Evolutionary conservation across 495 filamentous ascomycete species (phyloP), one percentile per base, ranked within the genome.

Genomic region (Penicillium coffeae): DNA sequence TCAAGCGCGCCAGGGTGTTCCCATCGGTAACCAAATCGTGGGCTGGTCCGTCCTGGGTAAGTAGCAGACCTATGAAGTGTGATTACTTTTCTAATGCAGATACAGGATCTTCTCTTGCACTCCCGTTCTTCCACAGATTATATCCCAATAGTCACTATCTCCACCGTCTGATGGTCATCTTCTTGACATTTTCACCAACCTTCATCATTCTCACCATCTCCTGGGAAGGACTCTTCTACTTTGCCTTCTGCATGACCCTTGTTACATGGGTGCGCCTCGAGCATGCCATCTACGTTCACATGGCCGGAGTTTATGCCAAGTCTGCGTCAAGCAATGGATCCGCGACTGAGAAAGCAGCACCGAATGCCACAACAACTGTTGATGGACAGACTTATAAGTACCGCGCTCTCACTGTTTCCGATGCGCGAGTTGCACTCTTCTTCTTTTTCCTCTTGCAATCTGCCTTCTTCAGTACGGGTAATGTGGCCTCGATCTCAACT

Each of bases 161-260:
- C 51, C 92, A 97, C 64, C 82, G 91, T 25, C 75, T 97, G 13
- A 75, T 92, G 60, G 79, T 95, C 53, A 79, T 97, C 33, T 99
- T 97, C 74, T 77, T 99, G 35, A 88, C 91, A 10, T 97, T 95
- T 60, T 85, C 90, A 0, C 94, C 94, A 1, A 85, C 85, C 9
- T 99, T 99, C 63, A 87, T 99, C 62, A 87, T 97, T 56, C 85
- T 99, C 50, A 95, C 90, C 19, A 97, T 96, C 64, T 95, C 90
- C 14, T 99, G 95, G 74, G 94, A 99, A 65, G 93, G 94, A 0
- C 75, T 99, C 3, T 99, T 99, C 70, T 97, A 96, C 73, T 78
- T 96, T 52, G 83, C 84, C 15, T 97, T 96, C 68, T 90, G 83
- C 59, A 73, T 86, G 37, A 84, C 86, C 16, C 75, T 99, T 8